Evolutionary conservation across 1,284 basidiomycete genomes (phyloP), one percentile per base, ranked within the genome.

Genomic region (Ustilago nuda): DNA sequence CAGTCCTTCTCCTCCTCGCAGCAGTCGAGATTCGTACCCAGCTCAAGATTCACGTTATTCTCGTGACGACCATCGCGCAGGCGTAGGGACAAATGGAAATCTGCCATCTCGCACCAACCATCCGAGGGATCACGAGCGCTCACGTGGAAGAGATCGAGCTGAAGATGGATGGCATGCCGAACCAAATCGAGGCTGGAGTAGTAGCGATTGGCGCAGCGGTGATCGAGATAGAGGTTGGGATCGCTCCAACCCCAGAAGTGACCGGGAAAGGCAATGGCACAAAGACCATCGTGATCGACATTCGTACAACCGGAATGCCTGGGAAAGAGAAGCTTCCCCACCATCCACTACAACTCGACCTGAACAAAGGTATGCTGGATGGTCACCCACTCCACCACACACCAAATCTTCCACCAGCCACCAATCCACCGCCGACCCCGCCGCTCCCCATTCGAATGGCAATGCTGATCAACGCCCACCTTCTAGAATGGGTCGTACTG

Each of bases 351-450:
- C 23, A 27, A 27, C 12, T 13, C 43, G 19, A 0, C 39, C 43
- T 48, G 66, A 61, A 30, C 48, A 36, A 36, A 54, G n/a, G 0
- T 67, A 52, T 43, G 53, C 54, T 2, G 43, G 66, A 2, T 73
- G 71, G 71, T 65, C 71, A 3, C 66, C 66, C 0, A 68, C 71
- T 12, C 71, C 71, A 13, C 71, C 68, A 3, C 37, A 57, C 2
- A 39, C 8, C 32, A 53, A 56, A 13, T 17, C 53, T 2, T 17
- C 35, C 11, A 39, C 37, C 6, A 50, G 13, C 32, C 48, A 55
- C 11, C 27, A 57, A 7, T 30, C 52, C 23, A 15, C 35, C 36
- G 9, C 48, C n/a, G 48, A 50, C n/a, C 11, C 48, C 27, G 48
- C 48, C n/a, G 13, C n/a, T 19, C 8, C 27, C n/a, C n/a, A 27